These are phyloP conservation scores for Trifolium subterraneum DNA, from an alignment of 306 rosid species.

Conservation along the genomic window DNA sequence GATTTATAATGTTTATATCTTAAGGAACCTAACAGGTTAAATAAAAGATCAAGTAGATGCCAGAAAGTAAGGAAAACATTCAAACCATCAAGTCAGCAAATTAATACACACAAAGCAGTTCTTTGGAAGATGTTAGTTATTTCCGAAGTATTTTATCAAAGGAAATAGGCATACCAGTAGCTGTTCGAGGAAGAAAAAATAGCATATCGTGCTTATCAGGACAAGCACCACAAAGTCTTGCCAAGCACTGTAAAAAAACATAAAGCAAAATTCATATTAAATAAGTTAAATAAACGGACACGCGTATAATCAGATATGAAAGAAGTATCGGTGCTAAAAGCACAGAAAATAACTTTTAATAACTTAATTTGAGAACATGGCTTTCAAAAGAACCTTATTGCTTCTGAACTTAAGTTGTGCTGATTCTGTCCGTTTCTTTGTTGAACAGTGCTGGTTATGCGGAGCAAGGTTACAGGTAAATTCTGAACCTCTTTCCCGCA, in stretches of 20 bases:
- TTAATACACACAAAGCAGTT: not conserved
- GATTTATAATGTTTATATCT: slow-evolving; percentile 13
- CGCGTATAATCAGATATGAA: slow-evolving; percentile 4
- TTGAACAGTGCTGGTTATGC: slow-evolving; percentile 64
- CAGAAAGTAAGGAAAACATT: slow-evolving; percentile 10
- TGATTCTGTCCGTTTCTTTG: slow-evolving; percentile 58
- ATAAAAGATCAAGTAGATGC: slow-evolving; percentile 26
- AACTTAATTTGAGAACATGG: slow-evolving; percentile 30
- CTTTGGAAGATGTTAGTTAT: slow-evolving; percentile 25
- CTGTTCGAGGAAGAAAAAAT: slow-evolving; percentile 98
- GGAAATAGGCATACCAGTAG: slow-evolving; percentile 78
- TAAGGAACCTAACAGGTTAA: not conserved
- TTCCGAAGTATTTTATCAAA: slow-evolving; percentile 29
- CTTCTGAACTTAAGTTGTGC: slow-evolving; percentile 55
- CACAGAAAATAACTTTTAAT: slow-evolving; percentile 1
- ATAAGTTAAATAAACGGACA: slow-evolving; percentile 9
- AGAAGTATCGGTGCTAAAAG: slow-evolving; percentile 5
- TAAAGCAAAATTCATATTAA: slow-evolving; percentile 29
- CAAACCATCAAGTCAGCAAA: not conserved
- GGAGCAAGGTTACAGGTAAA: slow-evolving; percentile 91
- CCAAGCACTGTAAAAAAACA: slow-evolving; percentile 75
- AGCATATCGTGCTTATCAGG: slow-evolving; percentile 92
- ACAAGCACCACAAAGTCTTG: slow-evolving; percentile 96
- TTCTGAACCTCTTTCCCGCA: slow-evolving; percentile 87
- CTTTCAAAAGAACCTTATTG: slow-evolving; percentile 63